A percentile compares a stretch with the other conserved stretches of the same genome.
Conservation (phyloP, 2,329 filamentous ascomycete genomes). For the Microdochium paspali region DNA sequence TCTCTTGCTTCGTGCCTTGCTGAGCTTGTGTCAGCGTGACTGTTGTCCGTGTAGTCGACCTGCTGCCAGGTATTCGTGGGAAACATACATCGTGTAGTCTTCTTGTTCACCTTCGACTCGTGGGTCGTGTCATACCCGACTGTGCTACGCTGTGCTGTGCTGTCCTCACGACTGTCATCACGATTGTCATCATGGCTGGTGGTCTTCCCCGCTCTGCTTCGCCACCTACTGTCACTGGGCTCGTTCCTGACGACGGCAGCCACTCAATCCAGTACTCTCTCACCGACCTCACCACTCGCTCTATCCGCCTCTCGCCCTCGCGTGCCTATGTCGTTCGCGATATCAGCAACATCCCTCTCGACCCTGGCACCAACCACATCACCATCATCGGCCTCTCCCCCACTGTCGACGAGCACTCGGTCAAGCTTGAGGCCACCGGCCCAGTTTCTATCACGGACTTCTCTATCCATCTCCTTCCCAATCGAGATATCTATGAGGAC, state of each 20-base stretch:
- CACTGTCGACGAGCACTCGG: slow-evolving; percentile 42
- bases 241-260: slow-evolving; percentile 15
- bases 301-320: slow-evolving; percentile 53
- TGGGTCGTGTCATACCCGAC: background rate
- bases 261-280: slow-evolving; percentile 34
- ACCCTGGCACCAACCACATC: slow-evolving; percentile 48
- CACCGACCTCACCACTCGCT: slow-evolving; percentile 46
- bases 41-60: too few relatives aligned
- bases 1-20: too few relatives aligned
- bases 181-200: background rate
- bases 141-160: background rate
- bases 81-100: too few relatives aligned
- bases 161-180: background rate
- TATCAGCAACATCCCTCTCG: slow-evolving; percentile 42
- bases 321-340: slow-evolving; percentile 52
- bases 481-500: slow-evolving; percentile 43
- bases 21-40: too few relatives aligned
- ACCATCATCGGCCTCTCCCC: slow-evolving; percentile 44
- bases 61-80: too few relatives aligned
- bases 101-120: too few relatives aligned
- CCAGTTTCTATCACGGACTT: slow-evolving; percentile 53
- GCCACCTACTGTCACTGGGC: slow-evolving; percentile 10
- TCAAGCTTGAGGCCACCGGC: slow-evolving; percentile 52
- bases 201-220: background rate
- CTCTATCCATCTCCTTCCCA: slow-evolving; percentile 46